These are phyloP conservation scores for Naganishia cerealis DNA, from an alignment of 1,284 basidiomycete genomes.

Conservation along the genomic window DNA sequence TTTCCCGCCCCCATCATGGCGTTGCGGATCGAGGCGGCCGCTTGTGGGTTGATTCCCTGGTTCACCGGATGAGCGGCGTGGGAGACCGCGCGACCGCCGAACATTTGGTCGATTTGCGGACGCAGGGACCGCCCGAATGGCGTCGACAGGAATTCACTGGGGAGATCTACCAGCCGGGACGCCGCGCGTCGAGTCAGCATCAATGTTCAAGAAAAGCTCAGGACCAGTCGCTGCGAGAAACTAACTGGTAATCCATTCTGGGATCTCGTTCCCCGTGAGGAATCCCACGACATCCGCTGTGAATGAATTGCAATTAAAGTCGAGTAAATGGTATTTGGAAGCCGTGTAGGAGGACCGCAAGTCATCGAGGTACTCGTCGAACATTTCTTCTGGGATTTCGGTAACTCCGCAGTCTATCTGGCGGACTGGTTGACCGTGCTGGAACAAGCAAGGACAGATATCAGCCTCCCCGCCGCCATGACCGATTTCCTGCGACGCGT, in stretches of 20 bases:
- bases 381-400: conserved; percentile 76
- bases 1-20: conserved; percentile 6
- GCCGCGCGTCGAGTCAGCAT: neutral
- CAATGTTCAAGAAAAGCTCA: neutral
- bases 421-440: conserved; percentile 77
- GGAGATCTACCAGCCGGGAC: conserved; percentile 63
- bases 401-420: conserved; percentile 70
- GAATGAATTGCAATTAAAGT: conserved; percentile 74
- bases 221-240: conserved; percentile 2
- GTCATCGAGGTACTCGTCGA: conserved; percentile 73
- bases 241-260: conserved; percentile 66
- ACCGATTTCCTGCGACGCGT: conserved; percentile 10
- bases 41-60: conserved; percentile 17
- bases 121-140: conserved; percentile 82
- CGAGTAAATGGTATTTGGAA: conserved; percentile 88
- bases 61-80: conserved; percentile 45
- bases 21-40: neutral
- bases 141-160: conserved; percentile 83
- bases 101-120: conserved; percentile 87
- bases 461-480: conserved; percentile 8
- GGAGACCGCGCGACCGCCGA: conserved; percentile 54
- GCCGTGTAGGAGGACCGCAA: conserved; percentile 78
- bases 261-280: conserved; percentile 74
- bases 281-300: conserved; percentile 81
- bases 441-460: conserved; percentile 1